These are phyloP conservation scores for Berberis thunbergii DNA, from an alignment of 164 flowering plant species.

Conservation along the genomic window DNA sequence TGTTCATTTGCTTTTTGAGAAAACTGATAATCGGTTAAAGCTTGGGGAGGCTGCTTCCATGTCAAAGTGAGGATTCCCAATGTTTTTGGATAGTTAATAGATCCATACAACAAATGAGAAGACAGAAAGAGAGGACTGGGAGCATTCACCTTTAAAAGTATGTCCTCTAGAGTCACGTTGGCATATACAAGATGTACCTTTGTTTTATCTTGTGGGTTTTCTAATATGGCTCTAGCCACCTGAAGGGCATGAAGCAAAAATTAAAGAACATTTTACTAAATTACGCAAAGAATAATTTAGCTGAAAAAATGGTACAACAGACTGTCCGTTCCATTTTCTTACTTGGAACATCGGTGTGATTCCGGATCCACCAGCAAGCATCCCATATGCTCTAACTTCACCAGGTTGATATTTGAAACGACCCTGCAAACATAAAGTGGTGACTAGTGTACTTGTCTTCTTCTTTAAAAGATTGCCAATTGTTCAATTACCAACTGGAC, in stretches of 20 bases:
- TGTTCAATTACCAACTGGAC: constrained; percentile 1
- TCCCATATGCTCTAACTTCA: constrained; percentile 87
- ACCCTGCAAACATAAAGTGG: constrained; percentile 42
- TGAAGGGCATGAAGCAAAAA: constrained; percentile 17
- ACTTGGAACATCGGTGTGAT: constrained; percentile 99
- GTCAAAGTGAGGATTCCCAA: no score
- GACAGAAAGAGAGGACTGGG: no score
- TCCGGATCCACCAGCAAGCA: constrained; percentile 99
- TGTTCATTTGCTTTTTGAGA: no score
- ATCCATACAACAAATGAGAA: no score
- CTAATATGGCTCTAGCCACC: constrained; percentile 95
- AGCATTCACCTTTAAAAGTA: constrained; percentile 72
- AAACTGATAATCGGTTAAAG: no score
- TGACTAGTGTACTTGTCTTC: no score
- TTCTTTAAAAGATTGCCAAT: no score
- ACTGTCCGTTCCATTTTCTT: background rate
- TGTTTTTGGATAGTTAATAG: no score
- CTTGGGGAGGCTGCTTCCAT: no score
- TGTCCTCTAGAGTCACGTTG: constrained; percentile 85
- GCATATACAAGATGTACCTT: constrained; percentile 88
- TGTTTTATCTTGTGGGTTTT: constrained; percentile 78
- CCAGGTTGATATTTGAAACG: constrained; percentile 89
- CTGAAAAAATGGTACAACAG: background rate
- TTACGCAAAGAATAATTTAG: background rate
- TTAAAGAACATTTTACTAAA: background rate